Base-by-base conservation (phyloP, 179 eudicot species). In the Drosera spatulata region DNA sequence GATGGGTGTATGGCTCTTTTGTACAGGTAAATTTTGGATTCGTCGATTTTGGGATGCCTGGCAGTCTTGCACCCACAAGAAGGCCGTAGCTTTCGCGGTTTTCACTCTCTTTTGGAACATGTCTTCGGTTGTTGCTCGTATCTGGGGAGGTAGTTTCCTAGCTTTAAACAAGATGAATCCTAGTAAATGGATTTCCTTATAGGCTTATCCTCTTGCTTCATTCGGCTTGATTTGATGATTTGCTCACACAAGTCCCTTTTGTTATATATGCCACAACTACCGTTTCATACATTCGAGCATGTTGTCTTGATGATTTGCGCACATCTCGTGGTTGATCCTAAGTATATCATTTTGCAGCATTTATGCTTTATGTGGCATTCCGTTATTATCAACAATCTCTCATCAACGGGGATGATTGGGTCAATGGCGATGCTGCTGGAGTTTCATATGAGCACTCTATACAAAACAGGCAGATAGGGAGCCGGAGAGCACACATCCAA, bases 41-140 rank as follows among this genome's bases (percentile, higher is more conserved):
- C 55, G 79, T 56, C 73, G 91, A 9, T 84, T 87, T 64, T 59
- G 47, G 44, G 95, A 87, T 61, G 91, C 83, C 15, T 87, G 91
- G 91, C 82, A 76, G 6, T 71, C 88, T 15, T 87, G 95, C 64
- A 61, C 91, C 56, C 91, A 87, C 68, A 87, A 87, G 79, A 87
- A 87, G 66, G 95, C 85, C 10, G 77, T 87, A 1, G 87, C 77
- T 14, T 72, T 84, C 39, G 79, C 74, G 49, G 55, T 84, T 12
- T 87, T 84, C 71, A 71, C 86, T 10, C 62, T 87, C 6, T 77
- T 87, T 0, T 87, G 95, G 95, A 84, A 87, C 43, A 70, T 76
- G 42, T 80, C 88, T 8, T 80, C 91, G 0, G 56, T 82, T 4
- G 68, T 77, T 14, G 86, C 95, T 63, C 80, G 91, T 56, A 65